A percentile compares a stretch with the other conserved stretches of the same genome.
Conservation (phyloP, 805 yeast species). For the Wickerhamiella sergipiensis region DNA sequence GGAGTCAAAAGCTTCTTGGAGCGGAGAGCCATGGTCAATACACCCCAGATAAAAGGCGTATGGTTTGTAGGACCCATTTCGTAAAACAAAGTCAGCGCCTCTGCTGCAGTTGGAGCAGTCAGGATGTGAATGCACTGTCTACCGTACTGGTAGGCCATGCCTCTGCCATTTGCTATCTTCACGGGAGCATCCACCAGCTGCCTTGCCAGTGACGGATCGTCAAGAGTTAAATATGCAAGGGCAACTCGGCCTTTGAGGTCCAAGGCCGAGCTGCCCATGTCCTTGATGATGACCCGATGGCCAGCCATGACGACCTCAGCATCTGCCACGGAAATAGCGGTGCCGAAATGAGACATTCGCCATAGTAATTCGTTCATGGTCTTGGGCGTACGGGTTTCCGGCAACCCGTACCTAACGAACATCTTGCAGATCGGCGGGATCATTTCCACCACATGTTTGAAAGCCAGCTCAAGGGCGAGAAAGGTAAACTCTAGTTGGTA, state of each 20-base stretch:
- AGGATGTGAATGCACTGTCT: slow-evolving; percentile 6
- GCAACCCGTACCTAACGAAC: slow-evolving; percentile 9
- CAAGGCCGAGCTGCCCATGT: slow-evolving; percentile 9
- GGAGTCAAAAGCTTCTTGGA: slow-evolving; percentile 13
- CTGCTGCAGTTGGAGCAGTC: slow-evolving; percentile 6
- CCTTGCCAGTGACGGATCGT: slow-evolving; percentile 6
- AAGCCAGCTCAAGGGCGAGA: slow-evolving; percentile 15
- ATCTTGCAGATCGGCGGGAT: slow-evolving; percentile 18
- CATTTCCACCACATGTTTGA: slow-evolving; percentile 13
- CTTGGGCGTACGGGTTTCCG: not conserved
- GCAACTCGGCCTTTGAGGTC: slow-evolving; percentile 23
- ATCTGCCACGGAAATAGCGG: slow-evolving; percentile 14
- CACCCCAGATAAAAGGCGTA: slow-evolving; percentile 18
- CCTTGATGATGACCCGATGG: slow-evolving; percentile 15
- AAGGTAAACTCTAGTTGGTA: slow-evolving; percentile 14
- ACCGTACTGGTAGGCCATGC: slow-evolving; percentile 12
- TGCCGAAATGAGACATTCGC: slow-evolving; percentile 20
- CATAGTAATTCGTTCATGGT: slow-evolving; percentile 20
- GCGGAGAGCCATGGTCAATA: slow-evolving; percentile 13
- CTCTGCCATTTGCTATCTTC: slow-evolving; percentile 4
- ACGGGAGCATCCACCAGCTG: slow-evolving; percentile 4
- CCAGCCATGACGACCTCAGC: slow-evolving; percentile 16
- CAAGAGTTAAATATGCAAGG: slow-evolving; percentile 17
- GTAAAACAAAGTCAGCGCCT: slow-evolving; percentile 8
- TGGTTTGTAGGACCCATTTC: slow-evolving; percentile 1